phyloP scores from a whole-genome alignment of 495 filamentous ascomycete species.

The Niebla homalea region DNA sequence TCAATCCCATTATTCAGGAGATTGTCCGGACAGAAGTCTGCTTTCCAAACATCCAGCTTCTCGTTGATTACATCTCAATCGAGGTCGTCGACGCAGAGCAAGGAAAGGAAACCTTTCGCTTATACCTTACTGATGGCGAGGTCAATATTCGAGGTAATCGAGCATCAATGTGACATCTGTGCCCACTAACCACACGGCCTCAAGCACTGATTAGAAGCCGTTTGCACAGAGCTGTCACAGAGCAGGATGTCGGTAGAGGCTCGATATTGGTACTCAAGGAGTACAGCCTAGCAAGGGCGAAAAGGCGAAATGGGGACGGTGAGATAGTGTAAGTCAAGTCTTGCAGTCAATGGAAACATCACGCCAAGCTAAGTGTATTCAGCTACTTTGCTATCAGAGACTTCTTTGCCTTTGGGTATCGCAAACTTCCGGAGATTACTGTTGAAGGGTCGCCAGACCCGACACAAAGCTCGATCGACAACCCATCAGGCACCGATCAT shows the following conservation, averaged over 20 bases:
- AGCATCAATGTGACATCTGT: background rate
- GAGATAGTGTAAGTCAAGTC: slow-evolving; percentile 5
- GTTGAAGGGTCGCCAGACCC: background rate
- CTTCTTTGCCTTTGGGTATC: slow-evolving; percentile 13
- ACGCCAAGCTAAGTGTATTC: background rate
- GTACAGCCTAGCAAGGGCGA: slow-evolving; percentile 12
- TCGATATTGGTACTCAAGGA: slow-evolving; percentile 14
- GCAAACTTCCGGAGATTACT: background rate
- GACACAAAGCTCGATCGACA: background rate
- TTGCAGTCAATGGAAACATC: background rate
- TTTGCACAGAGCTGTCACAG: slow-evolving; percentile 6
- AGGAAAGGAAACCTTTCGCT: slow-evolving; percentile 5
- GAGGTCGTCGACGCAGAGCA: background rate
- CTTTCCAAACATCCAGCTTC: slow-evolving; percentile 12
- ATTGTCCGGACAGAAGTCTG: slow-evolving; percentile 16
- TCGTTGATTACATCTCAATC: slow-evolving; percentile 13
- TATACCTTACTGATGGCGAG: slow-evolving; percentile 17
- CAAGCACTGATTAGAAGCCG: slow-evolving; percentile 14
- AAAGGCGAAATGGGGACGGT: slow-evolving; percentile 11
- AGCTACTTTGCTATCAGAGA: slow-evolving; percentile 17
- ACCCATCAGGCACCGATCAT: background rate
- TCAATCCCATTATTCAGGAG: slow-evolving; percentile 17
- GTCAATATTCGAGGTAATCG: slow-evolving; percentile 13
- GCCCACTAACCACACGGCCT: too few relatives aligned
- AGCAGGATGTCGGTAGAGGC: slow-evolving; percentile 11